These are phyloP conservation scores for Neofusicoccum cordaticola DNA, from an alignment of 2,329 filamentous ascomycete genomes.

Conservation along the genomic window DNA sequence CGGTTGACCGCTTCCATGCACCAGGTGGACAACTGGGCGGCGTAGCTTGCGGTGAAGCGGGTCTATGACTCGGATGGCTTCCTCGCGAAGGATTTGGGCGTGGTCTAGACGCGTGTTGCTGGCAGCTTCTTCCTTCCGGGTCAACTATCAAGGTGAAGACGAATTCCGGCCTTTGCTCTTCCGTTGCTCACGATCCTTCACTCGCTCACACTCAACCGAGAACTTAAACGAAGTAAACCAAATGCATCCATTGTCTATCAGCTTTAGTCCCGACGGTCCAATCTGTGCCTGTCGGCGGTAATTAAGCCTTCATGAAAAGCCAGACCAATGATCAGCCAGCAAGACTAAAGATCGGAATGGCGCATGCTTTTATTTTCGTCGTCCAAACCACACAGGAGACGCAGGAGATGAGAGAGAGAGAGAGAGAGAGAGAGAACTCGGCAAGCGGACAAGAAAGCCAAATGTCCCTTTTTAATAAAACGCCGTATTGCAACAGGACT, in stretches of 20 bases:
- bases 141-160: no score
- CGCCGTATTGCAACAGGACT: not conserved
- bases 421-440: not conserved
- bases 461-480: not conserved
- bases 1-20: not conserved
- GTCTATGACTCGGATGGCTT: not conserved
- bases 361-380: not conserved
- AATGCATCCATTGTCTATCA: not conserved
- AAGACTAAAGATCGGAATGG: not conserved
- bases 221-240: not conserved
- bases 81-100: not conserved
- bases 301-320: no score
- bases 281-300: not conserved
- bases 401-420: not conserved
- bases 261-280: not conserved
- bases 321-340: not conserved
- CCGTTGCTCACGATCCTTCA: no score
- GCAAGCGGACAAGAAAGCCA: not conserved
- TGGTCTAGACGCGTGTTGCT: not conserved
- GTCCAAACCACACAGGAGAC: not conserved
- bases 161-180: no score
- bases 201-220: no score
- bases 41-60: not conserved
- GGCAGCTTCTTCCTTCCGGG: no score
- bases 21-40: not conserved